Conservation (phyloP, 73 alveolate species). For the Paramecium octaurelia region DNA sequence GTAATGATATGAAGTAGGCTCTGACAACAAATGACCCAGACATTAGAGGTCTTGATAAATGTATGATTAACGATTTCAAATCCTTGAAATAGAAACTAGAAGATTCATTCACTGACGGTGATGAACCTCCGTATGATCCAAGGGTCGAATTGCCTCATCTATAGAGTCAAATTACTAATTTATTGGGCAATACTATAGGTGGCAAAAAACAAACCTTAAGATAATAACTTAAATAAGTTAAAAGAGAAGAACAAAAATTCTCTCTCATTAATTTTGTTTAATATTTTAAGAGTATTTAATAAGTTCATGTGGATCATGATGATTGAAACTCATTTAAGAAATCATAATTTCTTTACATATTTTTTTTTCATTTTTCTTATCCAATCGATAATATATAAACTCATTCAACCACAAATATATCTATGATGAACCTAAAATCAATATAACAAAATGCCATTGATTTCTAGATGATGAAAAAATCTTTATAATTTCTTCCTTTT, state of each 20-base stretch:
- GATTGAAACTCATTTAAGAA: neutral
- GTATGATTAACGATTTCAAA: conserved; percentile 40
- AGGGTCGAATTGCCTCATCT: conserved; percentile 24
- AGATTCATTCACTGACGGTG: conserved; percentile 36
- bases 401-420: neutral
- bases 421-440: neutral
- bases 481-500: too few species aligned
- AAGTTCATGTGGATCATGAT: neutral
- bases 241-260: neutral
- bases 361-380: neutral
- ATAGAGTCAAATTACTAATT: neutral
- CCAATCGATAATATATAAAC: neutral
- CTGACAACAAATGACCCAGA: neutral
- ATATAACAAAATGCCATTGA: too few species aligned
- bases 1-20: neutral
- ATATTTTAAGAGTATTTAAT: conserved; percentile 20
- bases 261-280: conserved; percentile 29
- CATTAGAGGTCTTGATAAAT: neutral
- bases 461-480: too few species aligned
- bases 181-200: neutral
- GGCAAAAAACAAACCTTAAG: conserved; percentile 1
- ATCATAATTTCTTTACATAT: neutral
- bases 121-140: conserved; percentile 39
- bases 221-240: neutral
- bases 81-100: conserved; percentile 26